phyloP scores from a whole-genome alignment of 1,284 basidiomycete genomes.

The Ustilago cynodontis region DNA sequence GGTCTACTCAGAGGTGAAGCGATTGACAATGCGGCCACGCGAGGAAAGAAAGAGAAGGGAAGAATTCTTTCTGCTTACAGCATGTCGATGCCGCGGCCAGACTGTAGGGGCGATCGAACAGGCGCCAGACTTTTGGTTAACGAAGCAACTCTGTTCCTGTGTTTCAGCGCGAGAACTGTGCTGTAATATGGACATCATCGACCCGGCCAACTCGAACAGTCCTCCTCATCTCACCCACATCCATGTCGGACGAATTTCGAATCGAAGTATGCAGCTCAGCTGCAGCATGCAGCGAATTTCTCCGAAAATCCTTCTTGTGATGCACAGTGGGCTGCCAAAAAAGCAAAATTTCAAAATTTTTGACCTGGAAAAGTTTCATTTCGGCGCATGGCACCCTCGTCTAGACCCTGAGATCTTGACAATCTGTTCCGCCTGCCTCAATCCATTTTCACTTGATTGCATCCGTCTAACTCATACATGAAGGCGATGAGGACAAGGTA shows the following conservation, averaged over 20 bases:
- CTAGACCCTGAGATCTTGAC: neutral
- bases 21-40: neutral
- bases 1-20: neutral
- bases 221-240: neutral
- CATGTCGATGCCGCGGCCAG: slow-evolving; percentile 1
- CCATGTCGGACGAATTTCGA: slow-evolving; percentile 8
- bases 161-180: neutral
- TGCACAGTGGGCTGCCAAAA: neutral
- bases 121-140: neutral
- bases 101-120: neutral
- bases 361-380: neutral
- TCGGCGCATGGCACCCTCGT: neutral
- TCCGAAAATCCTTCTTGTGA: slow-evolving; percentile 17
- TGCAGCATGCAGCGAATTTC: slow-evolving; percentile 13
- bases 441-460: neutral
- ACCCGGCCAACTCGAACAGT: slow-evolving; percentile 1
- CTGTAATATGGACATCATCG: slow-evolving; percentile 5
- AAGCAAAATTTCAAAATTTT: neutral
- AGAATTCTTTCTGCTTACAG: neutral
- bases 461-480: no score
- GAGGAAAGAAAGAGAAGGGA: neutral
- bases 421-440: neutral
- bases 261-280: neutral
- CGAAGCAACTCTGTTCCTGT: neutral
- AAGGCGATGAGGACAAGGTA: no score